Conservation (phyloP, 2,329 filamentous ascomycete species). For the Exophiala dermatitidis region DNA sequence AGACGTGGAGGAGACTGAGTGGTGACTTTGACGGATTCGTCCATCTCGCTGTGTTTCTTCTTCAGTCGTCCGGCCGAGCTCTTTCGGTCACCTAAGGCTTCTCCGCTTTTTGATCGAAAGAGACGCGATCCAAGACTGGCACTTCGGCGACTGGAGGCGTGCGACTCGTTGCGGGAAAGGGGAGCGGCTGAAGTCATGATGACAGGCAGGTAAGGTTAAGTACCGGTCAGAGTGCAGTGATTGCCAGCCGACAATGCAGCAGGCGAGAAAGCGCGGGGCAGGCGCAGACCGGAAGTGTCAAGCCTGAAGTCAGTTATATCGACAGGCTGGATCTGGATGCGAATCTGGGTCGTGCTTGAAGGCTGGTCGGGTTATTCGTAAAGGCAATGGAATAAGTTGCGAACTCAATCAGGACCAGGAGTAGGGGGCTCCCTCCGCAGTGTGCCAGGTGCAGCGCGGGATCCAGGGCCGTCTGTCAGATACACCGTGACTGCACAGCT, state of each 20-base stretch:
- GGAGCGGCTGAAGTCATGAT: slow-evolving; percentile 20
- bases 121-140: slow-evolving; percentile 24
- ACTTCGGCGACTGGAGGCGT: slow-evolving; percentile 19
- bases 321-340: too few species aligned
- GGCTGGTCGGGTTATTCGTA: slow-evolving; percentile 1
- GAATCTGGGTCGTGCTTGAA: too few species aligned
- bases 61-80: slow-evolving; percentile 18
- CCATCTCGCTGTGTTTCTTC: slow-evolving; percentile 23
- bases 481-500: too few species aligned
- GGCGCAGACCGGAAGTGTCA: slow-evolving; percentile 13
- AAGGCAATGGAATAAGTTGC: neutral
- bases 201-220: slow-evolving; percentile 1
- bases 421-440: slow-evolving; percentile 5
- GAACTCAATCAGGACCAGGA: neutral
- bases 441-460: too few species aligned
- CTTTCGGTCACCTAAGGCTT: slow-evolving; percentile 25
- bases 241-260: slow-evolving; percentile 5
- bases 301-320: too few species aligned
- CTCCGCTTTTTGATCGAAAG: slow-evolving; percentile 25
- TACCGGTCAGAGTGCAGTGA: neutral
- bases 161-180: slow-evolving; percentile 23
- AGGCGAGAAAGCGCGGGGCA: slow-evolving; percentile 3
- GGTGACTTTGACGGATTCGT: slow-evolving; percentile 15
- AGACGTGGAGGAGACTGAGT: slow-evolving; percentile 21
- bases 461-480: too few species aligned